phyloP scores from a whole-genome alignment of 2,329 filamentous ascomycete species.

The Monilinia aucupariae region DNA sequence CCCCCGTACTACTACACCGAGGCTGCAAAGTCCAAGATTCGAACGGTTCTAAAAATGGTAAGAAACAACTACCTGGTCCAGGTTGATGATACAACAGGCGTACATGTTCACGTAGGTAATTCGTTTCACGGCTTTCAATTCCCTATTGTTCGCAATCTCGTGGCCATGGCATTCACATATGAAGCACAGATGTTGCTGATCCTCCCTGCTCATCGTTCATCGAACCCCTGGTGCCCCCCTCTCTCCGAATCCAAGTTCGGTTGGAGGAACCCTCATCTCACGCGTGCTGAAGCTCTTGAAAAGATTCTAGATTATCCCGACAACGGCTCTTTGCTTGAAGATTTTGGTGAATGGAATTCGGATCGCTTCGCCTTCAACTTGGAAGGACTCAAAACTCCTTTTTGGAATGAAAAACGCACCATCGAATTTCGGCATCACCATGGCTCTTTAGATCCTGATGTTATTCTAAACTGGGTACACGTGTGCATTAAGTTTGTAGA shows the following conservation, averaged over 20 bases:
- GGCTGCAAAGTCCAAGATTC: neutral
- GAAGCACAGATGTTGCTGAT: slow-evolving; percentile 24
- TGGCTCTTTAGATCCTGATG: slow-evolving; percentile 22
- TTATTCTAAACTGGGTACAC: slow-evolving; percentile 23
- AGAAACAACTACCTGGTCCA: slow-evolving; percentile 21
- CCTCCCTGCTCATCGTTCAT: neutral
- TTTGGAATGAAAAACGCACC: slow-evolving; percentile 9
- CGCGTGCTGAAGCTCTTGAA: neutral
- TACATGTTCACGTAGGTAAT: slow-evolving; percentile 36
- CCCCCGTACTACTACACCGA: no score
- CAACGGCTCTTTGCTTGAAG: neutral
- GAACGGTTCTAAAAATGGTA: slow-evolving; percentile 17
- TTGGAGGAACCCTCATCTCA: neutral
- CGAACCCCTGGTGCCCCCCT: neutral
- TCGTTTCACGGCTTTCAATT: slow-evolving; percentile 24
- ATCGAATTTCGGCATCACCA: slow-evolving; percentile 31
- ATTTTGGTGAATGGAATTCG: neutral
- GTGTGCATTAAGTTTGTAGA: slow-evolving; percentile 20
- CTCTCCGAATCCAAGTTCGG: neutral
- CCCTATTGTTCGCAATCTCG: slow-evolving; percentile 29
- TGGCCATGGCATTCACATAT: slow-evolving; percentile 29
- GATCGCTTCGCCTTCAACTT: neutral
- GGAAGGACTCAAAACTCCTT: neutral
- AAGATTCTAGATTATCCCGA: neutral
- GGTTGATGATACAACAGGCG: slow-evolving; percentile 27